phyloP scores from a whole-genome alignment of 108 stramenopile species.

The Schizochytrium sp. region DNA sequence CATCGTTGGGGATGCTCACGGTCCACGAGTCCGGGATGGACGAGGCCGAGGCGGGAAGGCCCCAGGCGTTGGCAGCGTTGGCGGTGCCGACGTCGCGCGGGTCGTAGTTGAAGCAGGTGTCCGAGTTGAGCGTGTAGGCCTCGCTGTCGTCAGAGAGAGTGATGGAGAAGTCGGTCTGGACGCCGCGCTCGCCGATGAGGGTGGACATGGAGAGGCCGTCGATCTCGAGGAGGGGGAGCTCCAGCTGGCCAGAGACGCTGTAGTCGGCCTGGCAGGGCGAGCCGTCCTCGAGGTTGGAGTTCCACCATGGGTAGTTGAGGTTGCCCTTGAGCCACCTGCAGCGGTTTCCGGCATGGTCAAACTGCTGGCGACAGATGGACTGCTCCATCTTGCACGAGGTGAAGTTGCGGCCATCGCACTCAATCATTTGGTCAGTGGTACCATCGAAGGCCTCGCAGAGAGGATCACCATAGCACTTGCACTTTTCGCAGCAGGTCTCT shows the following conservation, averaged over 20 bases:
- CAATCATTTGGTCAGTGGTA: background rate
- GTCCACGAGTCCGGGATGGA: background rate
- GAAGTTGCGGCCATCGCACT: background rate
- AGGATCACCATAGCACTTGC: background rate
- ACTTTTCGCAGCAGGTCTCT: background rate
- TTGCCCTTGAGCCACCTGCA: background rate
- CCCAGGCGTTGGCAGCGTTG: background rate
- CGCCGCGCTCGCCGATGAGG: background rate
- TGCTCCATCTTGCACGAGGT: background rate
- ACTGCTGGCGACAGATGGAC: background rate
- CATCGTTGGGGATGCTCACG: background rate
- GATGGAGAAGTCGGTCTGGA: background rate
- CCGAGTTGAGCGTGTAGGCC: background rate
- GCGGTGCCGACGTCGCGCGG: background rate
- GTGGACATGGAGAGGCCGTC: background rate
- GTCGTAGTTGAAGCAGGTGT: background rate
- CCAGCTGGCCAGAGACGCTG: background rate
- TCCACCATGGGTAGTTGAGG: background rate
- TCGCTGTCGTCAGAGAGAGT: background rate
- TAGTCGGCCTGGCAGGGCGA: background rate
- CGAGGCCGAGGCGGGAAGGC: background rate
- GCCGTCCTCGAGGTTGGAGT: background rate
- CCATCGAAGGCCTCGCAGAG: background rate
- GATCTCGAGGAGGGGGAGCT: background rate
- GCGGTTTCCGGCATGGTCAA: background rate